Conservation (phyloP, 768 basidiomycete genomes). For the Boletus fagicola region DNA sequence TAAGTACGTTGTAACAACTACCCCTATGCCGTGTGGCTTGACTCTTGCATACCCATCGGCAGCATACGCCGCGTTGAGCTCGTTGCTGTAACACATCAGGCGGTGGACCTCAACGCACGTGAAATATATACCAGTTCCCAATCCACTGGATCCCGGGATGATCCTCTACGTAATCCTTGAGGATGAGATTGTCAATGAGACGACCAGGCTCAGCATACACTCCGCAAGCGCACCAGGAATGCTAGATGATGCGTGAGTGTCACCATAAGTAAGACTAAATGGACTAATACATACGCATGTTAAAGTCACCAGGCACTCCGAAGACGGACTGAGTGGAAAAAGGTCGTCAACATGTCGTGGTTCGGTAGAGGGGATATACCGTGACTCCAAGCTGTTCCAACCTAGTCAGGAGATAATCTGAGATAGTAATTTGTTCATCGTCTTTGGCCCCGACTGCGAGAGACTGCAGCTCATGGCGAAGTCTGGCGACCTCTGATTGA, state of each 20-base stretch:
- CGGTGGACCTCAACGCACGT: not conserved
- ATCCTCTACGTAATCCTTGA: conserved; percentile 79
- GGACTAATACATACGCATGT: conserved; percentile 47
- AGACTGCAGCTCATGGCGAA: conserved; percentile 45
- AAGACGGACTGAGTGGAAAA: conserved; percentile 59
- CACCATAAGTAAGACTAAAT: not conserved
- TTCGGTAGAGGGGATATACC: conserved; percentile 34
- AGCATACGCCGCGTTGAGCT: conserved; percentile 86
- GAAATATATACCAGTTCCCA: conserved; percentile 64
- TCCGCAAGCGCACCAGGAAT: conserved; percentile 25
- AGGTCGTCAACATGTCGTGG: not conserved
- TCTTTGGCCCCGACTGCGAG: conserved; percentile 33
- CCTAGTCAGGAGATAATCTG: conserved; percentile 60
- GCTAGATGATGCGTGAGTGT: conserved; percentile 19
- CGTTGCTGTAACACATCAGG: conserved; percentile 52
- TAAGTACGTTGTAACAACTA: conserved; percentile 72
- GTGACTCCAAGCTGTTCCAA: conserved; percentile 64
- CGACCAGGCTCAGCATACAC: not conserved
- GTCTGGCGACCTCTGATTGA: conserved; percentile 46
- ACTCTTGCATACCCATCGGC: conserved; percentile 92
- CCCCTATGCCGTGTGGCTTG: conserved; percentile 70
- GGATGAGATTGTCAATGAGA: not conserved
- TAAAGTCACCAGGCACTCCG: conserved; percentile 87
- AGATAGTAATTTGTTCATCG: conserved; percentile 48
- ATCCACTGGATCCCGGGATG: conserved; percentile 79